These are phyloP conservation scores for Paraleonurus japonicus DNA, from an alignment of 257 asterid species.

Conservation along the genomic window DNA sequence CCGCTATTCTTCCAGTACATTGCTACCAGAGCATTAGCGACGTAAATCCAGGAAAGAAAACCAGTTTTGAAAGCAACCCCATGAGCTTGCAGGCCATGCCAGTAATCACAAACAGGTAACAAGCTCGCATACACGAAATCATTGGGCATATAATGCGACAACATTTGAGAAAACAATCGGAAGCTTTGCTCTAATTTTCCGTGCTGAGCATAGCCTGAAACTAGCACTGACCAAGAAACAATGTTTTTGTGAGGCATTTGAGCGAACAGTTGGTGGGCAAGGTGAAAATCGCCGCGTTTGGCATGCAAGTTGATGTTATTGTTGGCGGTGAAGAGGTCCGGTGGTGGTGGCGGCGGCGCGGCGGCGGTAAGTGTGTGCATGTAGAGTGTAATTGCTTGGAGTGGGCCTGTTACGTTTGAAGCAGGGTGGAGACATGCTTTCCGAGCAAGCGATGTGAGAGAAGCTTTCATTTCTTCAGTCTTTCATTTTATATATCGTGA, in stretches of 20 bases:
- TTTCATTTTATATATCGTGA: not conserved
- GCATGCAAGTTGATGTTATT: constrained; percentile 45
- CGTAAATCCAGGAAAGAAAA: constrained; percentile 60
- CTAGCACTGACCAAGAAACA: constrained; percentile 73
- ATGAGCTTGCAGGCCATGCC: constrained; percentile 72
- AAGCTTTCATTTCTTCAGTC: constrained; percentile 6
- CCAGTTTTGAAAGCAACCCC: constrained; percentile 55
- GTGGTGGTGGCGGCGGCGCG: constrained; percentile 20
- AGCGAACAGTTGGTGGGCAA: constrained; percentile 53
- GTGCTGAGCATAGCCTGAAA: constrained; percentile 67
- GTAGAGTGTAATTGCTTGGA: constrained; percentile 12
- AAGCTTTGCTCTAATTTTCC: constrained; percentile 49
- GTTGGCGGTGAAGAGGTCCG: constrained; percentile 46
- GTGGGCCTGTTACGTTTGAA: not conserved
- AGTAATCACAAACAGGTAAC: constrained; percentile 59
- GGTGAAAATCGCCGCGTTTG: constrained; percentile 49
- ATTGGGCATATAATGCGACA: constrained; percentile 51
- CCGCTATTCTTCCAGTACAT: constrained; percentile 61
- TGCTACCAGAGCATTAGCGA: constrained; percentile 73
- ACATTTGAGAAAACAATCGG: constrained; percentile 48
- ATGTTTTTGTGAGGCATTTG: constrained; percentile 59
- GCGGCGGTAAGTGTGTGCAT: constrained; percentile 1
- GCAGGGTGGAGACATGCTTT: constrained; percentile 5
- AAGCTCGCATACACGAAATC: constrained; percentile 76
- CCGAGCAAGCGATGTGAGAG: not conserved